These are phyloP conservation scores for Kwoniella shivajii DNA, from an alignment of 1,284 basidiomycete genomes.

Conservation along the genomic window DNA sequence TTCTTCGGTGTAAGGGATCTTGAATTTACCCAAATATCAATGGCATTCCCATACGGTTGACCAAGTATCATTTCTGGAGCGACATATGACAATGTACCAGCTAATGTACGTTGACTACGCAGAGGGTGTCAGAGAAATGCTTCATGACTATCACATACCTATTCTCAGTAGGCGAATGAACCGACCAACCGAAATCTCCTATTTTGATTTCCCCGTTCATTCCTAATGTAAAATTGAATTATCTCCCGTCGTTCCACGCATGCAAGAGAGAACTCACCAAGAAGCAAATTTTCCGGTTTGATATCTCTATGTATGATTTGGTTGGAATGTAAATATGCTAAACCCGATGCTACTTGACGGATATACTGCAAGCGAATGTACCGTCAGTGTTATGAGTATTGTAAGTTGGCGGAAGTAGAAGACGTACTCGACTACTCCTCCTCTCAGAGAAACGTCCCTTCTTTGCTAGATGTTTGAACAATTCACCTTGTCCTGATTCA, in stretches of 20 bases:
- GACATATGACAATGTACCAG: slow-evolving; percentile 91
- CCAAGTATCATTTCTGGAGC: slow-evolving; percentile 97
- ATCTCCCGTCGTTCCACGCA: not conserved
- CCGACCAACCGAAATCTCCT: slow-evolving; percentile 98
- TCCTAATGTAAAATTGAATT: slow-evolving; percentile 18
- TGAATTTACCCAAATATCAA: slow-evolving; percentile 47
- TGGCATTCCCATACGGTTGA: slow-evolving; percentile 38
- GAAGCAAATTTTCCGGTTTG: slow-evolving; percentile 94
- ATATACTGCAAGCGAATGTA: slow-evolving; percentile 66
- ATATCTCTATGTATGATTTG: slow-evolving; percentile 99
- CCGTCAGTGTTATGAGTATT: not conserved
- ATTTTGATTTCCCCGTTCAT: slow-evolving; percentile 98
- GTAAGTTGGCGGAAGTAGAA: not conserved
- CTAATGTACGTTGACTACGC: slow-evolving; percentile 71
- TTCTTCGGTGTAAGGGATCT: not conserved
- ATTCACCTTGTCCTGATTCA: slow-evolving; percentile 83
- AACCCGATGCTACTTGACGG: slow-evolving; percentile 94
- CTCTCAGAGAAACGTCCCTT: slow-evolving; percentile 76
- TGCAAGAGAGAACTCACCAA: slow-evolving; percentile 59
- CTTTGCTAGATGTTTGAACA: slow-evolving; percentile 84
- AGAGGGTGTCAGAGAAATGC: not conserved
- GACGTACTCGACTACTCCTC: slow-evolving; percentile 65
- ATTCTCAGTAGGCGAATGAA: slow-evolving; percentile 74
- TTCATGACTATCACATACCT: slow-evolving; percentile 49
- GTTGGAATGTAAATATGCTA: slow-evolving; percentile 87